Evolutionary conservation across 2,329 filamentous ascomycete species (phyloP).

Genomic region (Graphium sp.): DNA sequence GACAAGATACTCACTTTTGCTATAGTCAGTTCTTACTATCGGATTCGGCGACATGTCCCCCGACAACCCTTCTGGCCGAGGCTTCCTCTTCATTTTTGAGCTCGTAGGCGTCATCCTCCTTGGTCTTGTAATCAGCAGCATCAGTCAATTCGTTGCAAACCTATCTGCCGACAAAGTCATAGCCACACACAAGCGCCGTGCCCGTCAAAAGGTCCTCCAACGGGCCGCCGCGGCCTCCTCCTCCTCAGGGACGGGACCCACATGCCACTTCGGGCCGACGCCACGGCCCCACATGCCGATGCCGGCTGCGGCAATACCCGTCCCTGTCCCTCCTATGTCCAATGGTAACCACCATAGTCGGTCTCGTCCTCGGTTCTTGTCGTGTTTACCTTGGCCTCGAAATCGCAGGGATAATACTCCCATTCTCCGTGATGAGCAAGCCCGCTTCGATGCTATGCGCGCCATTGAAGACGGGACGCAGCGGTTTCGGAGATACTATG

Average conservation of each 20-base stretch:
- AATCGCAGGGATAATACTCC: too few relatives aligned
- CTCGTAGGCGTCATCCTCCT: conserved; percentile 72
- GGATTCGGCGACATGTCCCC: conserved; percentile 41
- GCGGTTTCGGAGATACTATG: conserved; percentile 55
- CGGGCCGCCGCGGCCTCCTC: too few relatives aligned
- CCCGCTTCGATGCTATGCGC: conserved; percentile 67
- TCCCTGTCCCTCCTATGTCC: too few relatives aligned
- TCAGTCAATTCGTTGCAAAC: conserved; percentile 48
- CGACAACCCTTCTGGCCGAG: conserved; percentile 38
- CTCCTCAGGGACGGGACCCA: too few relatives aligned
- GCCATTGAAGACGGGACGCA: conserved; percentile 53
- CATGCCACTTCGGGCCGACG: too few relatives aligned
- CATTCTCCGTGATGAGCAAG: too few relatives aligned
- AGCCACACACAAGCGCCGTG: conserved; percentile 42
- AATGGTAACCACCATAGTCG: too few relatives aligned
- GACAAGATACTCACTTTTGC: too few relatives aligned
- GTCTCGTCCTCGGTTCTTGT: too few relatives aligned
- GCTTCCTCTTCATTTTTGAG: conserved; percentile 67
- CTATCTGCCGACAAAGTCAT: conserved; percentile 35
- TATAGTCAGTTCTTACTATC: too few relatives aligned
- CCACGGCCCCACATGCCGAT: conserved; percentile 8
- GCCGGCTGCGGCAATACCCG: too few relatives aligned
- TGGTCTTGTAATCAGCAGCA: conserved; percentile 67
- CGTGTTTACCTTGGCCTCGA: too few relatives aligned
- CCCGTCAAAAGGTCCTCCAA: conserved; percentile 30